Evolutionary conservation across 1,284 basidiomycete species (phyloP), one percentile per base, ranked within the genome.

Genomic region (Sanghuangporus weigelae): DNA sequence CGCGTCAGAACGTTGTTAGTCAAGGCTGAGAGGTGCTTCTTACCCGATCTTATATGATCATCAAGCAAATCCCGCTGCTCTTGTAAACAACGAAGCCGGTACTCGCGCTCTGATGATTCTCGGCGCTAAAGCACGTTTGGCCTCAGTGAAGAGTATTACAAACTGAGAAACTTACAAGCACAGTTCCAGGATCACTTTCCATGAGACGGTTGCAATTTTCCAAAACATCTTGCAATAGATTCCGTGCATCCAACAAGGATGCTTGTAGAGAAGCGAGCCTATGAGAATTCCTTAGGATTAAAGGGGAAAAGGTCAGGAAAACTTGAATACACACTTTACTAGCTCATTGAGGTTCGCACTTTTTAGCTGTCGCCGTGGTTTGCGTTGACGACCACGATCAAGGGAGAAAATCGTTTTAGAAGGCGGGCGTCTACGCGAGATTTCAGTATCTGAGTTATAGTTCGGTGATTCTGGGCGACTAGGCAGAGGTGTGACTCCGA

Each of bases 371-470:
- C 51, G 64, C 67, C 72, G 74, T 31, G 66, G 68, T 61, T 68
- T 73, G 56, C 75, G 59, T 38, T 48, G 73, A 23, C 64, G 50
- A 51, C 58, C 59, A 58, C 39, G 56, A 59, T 66, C 57, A 67
- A 59, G 54, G 63, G 36, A 38, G 66, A 65, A 54, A 21, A 35
- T 23, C 5, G 16, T 38, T 23, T 11, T 39, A 19, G 21, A 16
- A 26, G 23, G 38, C n/a, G 40, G 40, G 16, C 26, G 39, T 42
- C 55, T 59, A 14, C 46, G 54, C 40, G 57, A 63, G 31, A 69
- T 64, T 75, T 90, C 90, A 53, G 85, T 85, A 69, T 90, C 90
- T 4, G 88, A 92, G 54, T 79, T 83, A 72, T 87, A 91, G 23
- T 84, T 90, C 65, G 76, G 75, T 62, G 69, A 70, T 48, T 76